These are phyloP conservation scores for Coemansia sp. DNA, from an alignment of 192 early-diverging fungal species.

Conservation along the genomic window DNA sequence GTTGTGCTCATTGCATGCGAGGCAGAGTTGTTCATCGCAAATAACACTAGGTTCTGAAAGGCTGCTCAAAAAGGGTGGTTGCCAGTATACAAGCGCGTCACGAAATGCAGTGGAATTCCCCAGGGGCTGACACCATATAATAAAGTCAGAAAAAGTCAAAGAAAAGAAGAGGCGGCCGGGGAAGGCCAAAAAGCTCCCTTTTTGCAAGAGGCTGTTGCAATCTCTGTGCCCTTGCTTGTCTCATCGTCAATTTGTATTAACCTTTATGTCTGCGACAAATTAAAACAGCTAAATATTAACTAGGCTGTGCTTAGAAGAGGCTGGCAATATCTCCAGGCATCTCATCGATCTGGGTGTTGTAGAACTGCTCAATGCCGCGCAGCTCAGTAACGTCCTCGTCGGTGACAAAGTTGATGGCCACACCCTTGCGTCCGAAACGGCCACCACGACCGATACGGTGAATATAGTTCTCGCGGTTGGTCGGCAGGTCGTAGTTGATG, in stretches of 20 bases:
- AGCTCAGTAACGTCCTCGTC: slow-evolving; percentile 91
- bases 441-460: slow-evolving; percentile 99
- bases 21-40: background rate
- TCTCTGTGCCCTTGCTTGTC: background rate
- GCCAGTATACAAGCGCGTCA: background rate
- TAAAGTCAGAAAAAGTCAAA: background rate
- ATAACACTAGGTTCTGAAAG: background rate
- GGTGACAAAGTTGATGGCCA: slow-evolving; percentile 99
- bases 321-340: slow-evolving; percentile 98
- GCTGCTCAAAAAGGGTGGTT: background rate
- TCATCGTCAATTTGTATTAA: background rate
- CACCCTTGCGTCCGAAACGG: slow-evolving; percentile 99
- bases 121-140: background rate
- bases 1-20: slow-evolving; percentile 10
- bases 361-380: slow-evolving; percentile 89
- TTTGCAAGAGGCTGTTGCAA: background rate
- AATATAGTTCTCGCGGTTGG: slow-evolving; percentile 98
- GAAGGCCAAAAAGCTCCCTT: background rate
- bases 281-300: background rate
- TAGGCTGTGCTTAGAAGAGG: slow-evolving; percentile 60
- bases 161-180: background rate
- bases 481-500: slow-evolving; percentile 98
- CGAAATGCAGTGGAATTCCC: background rate
- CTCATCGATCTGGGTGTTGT: slow-evolving; percentile 99
- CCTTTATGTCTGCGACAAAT: background rate